Base-by-base conservation (phyloP, 169 alveolate genomes). In the Theileria equi region DNA sequence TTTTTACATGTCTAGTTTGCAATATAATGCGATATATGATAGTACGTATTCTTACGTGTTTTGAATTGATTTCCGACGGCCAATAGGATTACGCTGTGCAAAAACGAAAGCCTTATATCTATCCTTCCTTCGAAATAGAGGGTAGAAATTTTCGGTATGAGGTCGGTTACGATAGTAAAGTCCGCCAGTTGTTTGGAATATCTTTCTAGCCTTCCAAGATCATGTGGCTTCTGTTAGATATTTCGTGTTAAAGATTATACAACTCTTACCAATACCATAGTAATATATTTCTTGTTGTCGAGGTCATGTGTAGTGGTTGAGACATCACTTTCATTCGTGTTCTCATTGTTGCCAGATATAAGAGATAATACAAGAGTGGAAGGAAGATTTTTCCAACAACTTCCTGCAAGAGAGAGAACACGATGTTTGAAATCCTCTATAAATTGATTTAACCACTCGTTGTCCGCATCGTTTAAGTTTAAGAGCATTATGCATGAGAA, bases 161-260 rank as follows among this genome's bases (percentile, higher is more conserved):
- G 54, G 59, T 77, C 86, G 19, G 81, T 65, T 21, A 77, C 65
- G 21, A 67, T 43, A 10, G 81, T 77, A 50, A 77, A 67, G 60
- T 77, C 81, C 13, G 86, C 80, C 13, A 77, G 47, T 40, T 77
- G 86, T 19, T 65, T 67, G 32, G 74, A 48, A 52, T 77, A 77
- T 13, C 86, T 52, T 54, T 77, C 81, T 19, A 77, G 41, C 29
- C 86, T 50, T 11, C 81, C 81, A 36, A 77, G 29, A 53, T 77
- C 86, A 31, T 57, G 62, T n/a, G 73, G 35, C 29, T 35, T 52
- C 76, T 49, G 32, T 16, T 23, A 47, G 23, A 59, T 10, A 44
- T 25, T 64, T 16, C 16, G 41, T 2, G 2, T 26, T 10, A 32
- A 50, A 34, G 16, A 48, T 61, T 59, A 44, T 53, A 29, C 4